Conservation (phyloP, 2,329 filamentous ascomycete genomes). For the Alternaria triticimaculans region DNA sequence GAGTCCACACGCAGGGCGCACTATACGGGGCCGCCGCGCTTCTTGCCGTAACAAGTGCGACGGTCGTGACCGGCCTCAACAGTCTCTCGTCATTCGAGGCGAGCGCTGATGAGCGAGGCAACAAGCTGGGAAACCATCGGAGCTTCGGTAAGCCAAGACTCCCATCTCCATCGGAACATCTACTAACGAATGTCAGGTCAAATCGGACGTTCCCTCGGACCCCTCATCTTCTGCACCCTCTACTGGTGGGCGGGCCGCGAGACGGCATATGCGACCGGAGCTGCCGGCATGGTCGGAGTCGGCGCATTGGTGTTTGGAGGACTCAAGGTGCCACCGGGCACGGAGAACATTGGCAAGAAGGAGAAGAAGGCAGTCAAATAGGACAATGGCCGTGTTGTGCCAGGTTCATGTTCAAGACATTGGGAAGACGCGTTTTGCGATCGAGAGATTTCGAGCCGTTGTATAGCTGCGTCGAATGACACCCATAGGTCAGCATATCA, state of each 20-base stretch:
- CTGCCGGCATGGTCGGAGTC: slow-evolving; percentile 79
- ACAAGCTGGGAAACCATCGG: slow-evolving; percentile 83
- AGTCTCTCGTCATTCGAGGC: slow-evolving; percentile 92
- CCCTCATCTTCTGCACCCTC: slow-evolving; percentile 87
- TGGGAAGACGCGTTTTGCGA: not conserved
- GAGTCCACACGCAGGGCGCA: slow-evolving; percentile 69
- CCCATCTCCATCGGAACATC: not conserved
- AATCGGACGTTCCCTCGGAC: slow-evolving; percentile 84
- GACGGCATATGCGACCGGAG: slow-evolving; percentile 81
- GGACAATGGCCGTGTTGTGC: not conserved
- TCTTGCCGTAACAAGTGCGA: slow-evolving; percentile 88
- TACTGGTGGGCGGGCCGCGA: slow-evolving; percentile 99
- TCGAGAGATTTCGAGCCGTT: not conserved
- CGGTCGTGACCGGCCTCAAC: slow-evolving; percentile 92
- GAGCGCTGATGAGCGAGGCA: slow-evolving; percentile 77
- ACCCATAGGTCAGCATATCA: not conserved
- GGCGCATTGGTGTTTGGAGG: slow-evolving; percentile 72
- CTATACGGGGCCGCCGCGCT: slow-evolving; percentile 85
- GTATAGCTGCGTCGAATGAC: not conserved
- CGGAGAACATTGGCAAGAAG: slow-evolving; percentile 40
- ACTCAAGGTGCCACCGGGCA: slow-evolving; percentile 68
- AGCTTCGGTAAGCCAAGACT: slow-evolving; percentile 58
- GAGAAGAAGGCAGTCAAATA: slow-evolving; percentile 16
- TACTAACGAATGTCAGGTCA: slow-evolving; percentile 67
- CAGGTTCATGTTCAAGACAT: not conserved